phyloP scores from a whole-genome alignment of 257 asterid species.

The Plantago elongata region DNA sequence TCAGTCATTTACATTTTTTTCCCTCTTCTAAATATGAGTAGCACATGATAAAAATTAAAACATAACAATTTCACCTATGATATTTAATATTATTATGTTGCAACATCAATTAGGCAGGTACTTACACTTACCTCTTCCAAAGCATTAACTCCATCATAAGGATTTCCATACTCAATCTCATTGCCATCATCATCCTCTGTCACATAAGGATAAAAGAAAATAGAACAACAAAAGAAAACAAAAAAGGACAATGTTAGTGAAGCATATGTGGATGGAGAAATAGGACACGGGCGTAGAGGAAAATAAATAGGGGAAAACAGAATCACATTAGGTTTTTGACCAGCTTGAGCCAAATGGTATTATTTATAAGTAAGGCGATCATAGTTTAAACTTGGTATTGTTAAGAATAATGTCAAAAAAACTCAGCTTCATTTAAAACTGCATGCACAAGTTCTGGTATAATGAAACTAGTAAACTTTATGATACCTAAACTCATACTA shows the following conservation, averaged over 20 bases:
- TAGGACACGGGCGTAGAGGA: neutral
- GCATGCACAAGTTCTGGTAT: neutral
- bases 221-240: neutral
- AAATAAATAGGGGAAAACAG: neutral
- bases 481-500: no score
- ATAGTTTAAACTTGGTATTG: no score
- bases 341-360: constrained; percentile 1
- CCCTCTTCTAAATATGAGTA: neutral
- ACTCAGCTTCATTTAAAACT: constrained; percentile 1
- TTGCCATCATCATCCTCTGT: constrained; percentile 42
- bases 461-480: constrained; percentile 1
- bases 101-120: constrained; percentile 11
- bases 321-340: constrained; percentile 3
- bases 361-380: neutral
- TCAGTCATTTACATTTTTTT: neutral
- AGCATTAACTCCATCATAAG: constrained; percentile 21
- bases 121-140: constrained; percentile 35
- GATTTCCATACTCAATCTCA: constrained; percentile 23
- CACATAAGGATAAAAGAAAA: constrained; percentile 11
- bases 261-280: constrained; percentile 3
- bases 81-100: constrained; percentile 2
- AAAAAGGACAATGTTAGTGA: neutral
- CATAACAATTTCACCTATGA: neutral
- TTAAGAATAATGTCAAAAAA: neutral
- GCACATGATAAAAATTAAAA: neutral